Conservation (phyloP, 805 yeast species). For the Soucietia sequanensis region DNA sequence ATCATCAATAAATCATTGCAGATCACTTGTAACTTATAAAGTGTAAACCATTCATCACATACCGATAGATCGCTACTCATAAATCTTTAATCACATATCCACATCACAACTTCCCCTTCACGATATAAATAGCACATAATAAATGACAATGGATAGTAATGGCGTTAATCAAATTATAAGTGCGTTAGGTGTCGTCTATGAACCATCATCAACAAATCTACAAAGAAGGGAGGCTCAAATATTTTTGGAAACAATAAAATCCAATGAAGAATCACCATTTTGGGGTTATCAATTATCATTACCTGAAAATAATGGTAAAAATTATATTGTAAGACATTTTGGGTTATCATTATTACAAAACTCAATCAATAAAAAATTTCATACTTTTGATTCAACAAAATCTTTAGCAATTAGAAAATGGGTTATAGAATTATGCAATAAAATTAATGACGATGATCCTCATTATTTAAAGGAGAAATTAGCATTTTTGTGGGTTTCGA, state of each 20-base stretch:
- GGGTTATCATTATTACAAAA: constrained; percentile 80
- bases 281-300: constrained; percentile 89
- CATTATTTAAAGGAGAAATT: constrained; percentile 87
- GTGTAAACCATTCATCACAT: no score
- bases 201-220: constrained; percentile 58
- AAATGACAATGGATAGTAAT: constrained; percentile 54
- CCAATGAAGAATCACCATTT: constrained; percentile 78
- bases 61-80: no score
- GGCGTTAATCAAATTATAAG: constrained; percentile 73
- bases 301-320: constrained; percentile 53
- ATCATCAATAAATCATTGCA: no score
- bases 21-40: no score
- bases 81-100: no score
- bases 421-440: constrained; percentile 75
- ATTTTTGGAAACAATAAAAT: constrained; percentile 74
- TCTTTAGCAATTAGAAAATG: constrained; percentile 72
- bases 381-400: constrained; percentile 52
- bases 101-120: no score
- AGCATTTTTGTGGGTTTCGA: constrained; percentile 86
- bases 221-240: constrained; percentile 54
- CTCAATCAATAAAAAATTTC: constrained; percentile 61
- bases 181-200: constrained; percentile 76
- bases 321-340: constrained; percentile 80
- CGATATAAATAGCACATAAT: no score
- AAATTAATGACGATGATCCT: constrained; percentile 67